Evolutionary conservation across 768 basidiomycete species (phyloP), one percentile per base, ranked within the genome.

Genomic region (Tylopilus felleus): DNA sequence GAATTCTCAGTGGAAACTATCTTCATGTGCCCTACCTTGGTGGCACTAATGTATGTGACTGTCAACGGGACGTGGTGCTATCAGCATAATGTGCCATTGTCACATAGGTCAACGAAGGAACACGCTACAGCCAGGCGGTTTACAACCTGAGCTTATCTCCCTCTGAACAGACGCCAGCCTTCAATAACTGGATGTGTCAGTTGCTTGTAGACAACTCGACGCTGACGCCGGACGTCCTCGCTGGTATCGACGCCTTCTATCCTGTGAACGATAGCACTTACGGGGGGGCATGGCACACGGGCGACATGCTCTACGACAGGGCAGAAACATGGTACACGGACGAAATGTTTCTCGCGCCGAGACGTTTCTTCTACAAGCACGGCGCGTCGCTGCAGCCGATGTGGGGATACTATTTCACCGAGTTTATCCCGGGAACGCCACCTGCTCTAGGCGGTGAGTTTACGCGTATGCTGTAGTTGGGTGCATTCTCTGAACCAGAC

Each of bases 301-400:
- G 83, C 0, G 81, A 85, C 61, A 78, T 77, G 8, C 69, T 85
- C 8, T 85, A 80, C 51, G 83, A 85, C 60, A 66, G n/a, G n/a
- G n/a, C n/a, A n/a, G n/a, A n/a, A n/a, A n/a, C n/a, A n/a, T n/a
- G n/a, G 78, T 85, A 84, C 58, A 80, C 79, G 1, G 81, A 80
- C 56, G 69, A 74, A 49, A 83, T 83, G 79, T 85, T 75, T 64
- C 68, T 84, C 33, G 72, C 77, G 0, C 74, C 80, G 0, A 62
- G 82, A 29, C 69, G 82, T 33, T 67, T 78, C 41, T 79, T 83
- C 50, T 78, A 81, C 53, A 67, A 77, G 22, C 71, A 77, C 41
- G 81, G 76, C 1, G 74, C 81, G 4, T 56, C 71, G 0, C 56
- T 72, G 22, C 80, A 81, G 57, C 74, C 77, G 0, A 74, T 78